phyloP scores from a whole-genome alignment of 495 filamentous ascomycete species.

The Endocarpon pusillum region DNA sequence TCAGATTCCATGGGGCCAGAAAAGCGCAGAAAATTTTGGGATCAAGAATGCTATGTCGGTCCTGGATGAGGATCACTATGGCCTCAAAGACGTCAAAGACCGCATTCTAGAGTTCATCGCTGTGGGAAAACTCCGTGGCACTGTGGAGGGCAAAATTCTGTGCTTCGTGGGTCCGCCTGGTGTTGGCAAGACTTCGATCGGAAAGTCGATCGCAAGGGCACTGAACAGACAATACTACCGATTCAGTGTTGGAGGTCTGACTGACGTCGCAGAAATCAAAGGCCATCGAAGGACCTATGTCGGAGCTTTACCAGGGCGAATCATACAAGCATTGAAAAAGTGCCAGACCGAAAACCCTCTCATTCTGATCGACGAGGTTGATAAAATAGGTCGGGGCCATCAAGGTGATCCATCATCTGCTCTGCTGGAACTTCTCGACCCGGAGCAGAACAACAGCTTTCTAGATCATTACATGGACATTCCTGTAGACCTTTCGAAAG shows the following conservation, averaged over 20 bases:
- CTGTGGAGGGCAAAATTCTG: constrained; percentile 95
- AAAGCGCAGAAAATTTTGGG: constrained; percentile 91
- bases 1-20: constrained; percentile 92
- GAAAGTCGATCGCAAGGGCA: constrained; percentile 91
- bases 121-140: constrained; percentile 90
- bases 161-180: constrained; percentile 94
- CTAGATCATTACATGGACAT: constrained; percentile 98
- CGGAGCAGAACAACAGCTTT: constrained; percentile 95
- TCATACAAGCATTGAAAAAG: constrained; percentile 97
- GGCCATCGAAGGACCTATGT: constrained; percentile 95
- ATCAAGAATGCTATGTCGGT: constrained; percentile 81
- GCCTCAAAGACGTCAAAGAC: constrained; percentile 96
- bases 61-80: constrained; percentile 93
- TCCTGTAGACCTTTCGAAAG: constrained; percentile 92
- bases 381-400: constrained; percentile 92
- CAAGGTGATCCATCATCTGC: constrained; percentile 95
- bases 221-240: constrained; percentile 92
- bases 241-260: constrained; percentile 92
- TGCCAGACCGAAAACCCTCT: constrained; percentile 97
- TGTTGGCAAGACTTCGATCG: constrained; percentile 97
- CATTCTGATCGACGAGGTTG: constrained; percentile 91
- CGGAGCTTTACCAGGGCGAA: constrained; percentile 84
- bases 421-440: constrained; percentile 84
- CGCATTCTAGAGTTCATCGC: constrained; percentile 98
- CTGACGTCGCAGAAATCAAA: constrained; percentile 99